phyloP scores from a whole-genome alignment of 345 rosid species.

The Clausena lansium region DNA sequence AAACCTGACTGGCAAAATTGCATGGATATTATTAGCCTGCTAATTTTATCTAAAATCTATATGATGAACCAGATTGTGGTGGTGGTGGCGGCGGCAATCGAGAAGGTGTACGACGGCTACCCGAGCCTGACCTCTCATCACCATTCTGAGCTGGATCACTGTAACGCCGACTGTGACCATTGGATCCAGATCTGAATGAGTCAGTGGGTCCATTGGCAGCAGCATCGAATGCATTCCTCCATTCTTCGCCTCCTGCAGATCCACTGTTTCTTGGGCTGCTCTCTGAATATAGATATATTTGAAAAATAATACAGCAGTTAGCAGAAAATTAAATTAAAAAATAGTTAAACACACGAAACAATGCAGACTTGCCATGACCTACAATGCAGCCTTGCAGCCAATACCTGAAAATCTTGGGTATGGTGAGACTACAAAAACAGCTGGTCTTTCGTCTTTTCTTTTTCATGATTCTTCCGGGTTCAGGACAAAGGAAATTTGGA shows the following conservation, averaged over 20 bases:
- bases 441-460: neutral
- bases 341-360: neutral
- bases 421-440: neutral
- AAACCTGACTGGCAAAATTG: constrained; percentile 16
- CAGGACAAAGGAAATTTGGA: neutral
- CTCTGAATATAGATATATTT: constrained; percentile 40
- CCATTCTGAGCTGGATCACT: constrained; percentile 74
- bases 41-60: constrained; percentile 41
- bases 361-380: neutral
- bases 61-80: constrained; percentile 44
- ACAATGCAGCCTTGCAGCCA: neutral
- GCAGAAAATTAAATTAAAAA: neutral
- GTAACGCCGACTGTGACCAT: constrained; percentile 69
- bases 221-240: constrained; percentile 95
- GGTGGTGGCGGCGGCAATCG: constrained; percentile 97
- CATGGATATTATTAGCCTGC: constrained; percentile 10
- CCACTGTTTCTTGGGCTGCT: constrained; percentile 77
- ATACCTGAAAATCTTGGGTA: neutral
- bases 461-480: neutral
- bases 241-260: constrained; percentile 66
- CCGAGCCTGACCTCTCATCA: constrained; percentile 46
- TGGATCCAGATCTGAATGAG: constrained; percentile 43
- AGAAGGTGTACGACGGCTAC: constrained; percentile 75
- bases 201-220: constrained; percentile 68
- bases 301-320: neutral